Evolutionary conservation across 2,329 filamentous ascomycete species (phyloP).

Genomic region (Tricladium varicosporioides): DNA sequence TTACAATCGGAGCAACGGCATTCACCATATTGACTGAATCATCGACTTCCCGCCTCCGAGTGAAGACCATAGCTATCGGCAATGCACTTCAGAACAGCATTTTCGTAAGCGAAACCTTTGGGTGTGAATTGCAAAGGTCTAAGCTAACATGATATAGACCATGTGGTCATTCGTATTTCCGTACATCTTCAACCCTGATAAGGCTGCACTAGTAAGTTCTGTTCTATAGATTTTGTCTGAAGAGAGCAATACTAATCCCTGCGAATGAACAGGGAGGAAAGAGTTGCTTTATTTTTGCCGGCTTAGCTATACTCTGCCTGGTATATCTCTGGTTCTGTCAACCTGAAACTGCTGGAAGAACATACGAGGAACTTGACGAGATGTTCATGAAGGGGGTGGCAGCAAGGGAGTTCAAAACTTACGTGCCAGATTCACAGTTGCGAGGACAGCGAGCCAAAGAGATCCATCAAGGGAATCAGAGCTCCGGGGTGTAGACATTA

Average conservation of each 20-base stretch:
- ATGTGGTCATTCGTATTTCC: conserved; percentile 37
- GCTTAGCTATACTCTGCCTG: conserved; percentile 33
- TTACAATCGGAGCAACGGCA: conserved; percentile 39
- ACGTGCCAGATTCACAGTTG: neutral
- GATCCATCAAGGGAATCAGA: too few relatives aligned
- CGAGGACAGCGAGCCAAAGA: neutral
- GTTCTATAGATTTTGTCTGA: neutral
- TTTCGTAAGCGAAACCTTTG: too few relatives aligned
- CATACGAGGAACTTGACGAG: conserved; percentile 22
- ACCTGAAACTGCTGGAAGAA: conserved; percentile 34
- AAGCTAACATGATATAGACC: too few relatives aligned
- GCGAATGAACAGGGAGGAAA: conserved; percentile 32
- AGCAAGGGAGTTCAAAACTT: conserved; percentile 15
- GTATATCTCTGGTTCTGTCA: conserved; percentile 38
- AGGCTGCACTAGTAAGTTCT: conserved; percentile 32
- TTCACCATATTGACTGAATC: conserved; percentile 27
- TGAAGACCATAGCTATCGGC: conserved; percentile 25
- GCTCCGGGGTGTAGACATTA: too few relatives aligned
- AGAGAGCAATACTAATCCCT: neutral
- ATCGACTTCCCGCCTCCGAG: conserved; percentile 24
- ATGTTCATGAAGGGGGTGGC: conserved; percentile 16
- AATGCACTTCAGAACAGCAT: conserved; percentile 14
- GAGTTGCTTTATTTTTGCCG: conserved; percentile 40
- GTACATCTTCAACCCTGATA: conserved; percentile 38
- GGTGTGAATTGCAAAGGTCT: too few relatives aligned